Evolutionary conservation across 148 eudicot genomes (phyloP).

Genomic region (Diospyros lotus): DNA sequence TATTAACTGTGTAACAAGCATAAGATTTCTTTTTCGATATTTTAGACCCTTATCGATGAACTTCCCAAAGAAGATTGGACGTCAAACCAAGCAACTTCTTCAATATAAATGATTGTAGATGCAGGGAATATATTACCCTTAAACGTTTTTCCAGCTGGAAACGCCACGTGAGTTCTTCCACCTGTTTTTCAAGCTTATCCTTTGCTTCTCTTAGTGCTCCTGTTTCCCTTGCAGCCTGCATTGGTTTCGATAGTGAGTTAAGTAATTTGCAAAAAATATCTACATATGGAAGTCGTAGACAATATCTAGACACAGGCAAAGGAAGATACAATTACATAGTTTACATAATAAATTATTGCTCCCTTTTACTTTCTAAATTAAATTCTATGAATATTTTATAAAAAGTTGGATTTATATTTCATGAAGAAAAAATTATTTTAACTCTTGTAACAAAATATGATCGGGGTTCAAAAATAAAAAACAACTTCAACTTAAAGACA

Average conservation of each 20-base stretch:
- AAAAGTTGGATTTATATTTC: neutral
- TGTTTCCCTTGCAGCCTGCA: constrained; percentile 95
- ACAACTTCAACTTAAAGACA: constrained; percentile 16
- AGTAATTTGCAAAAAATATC: neutral
- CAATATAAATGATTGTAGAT: neutral
- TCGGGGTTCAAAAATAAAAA: too few relatives aligned
- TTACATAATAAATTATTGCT: neutral
- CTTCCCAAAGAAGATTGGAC: neutral
- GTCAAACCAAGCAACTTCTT: neutral
- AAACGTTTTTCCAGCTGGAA: constrained; percentile 90
- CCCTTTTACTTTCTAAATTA: neutral
- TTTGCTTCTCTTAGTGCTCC: constrained; percentile 99
- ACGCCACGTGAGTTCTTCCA: constrained; percentile 96
- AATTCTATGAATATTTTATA: neutral
- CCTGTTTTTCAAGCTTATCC: constrained; percentile 92
- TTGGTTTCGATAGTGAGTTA: constrained; percentile 16
- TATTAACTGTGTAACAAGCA: neutral
- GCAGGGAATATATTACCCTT: constrained; percentile 39
- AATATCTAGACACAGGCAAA: neutral
- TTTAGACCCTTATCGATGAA: neutral
- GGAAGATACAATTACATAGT: neutral
- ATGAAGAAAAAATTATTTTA: neutral
- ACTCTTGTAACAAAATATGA: too few relatives aligned
- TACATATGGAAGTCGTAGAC: neutral
- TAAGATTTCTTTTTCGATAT: constrained; percentile 5